Conservation (phyloP, 208 protist genomes). For the Blechomonas ayalai region DNA sequence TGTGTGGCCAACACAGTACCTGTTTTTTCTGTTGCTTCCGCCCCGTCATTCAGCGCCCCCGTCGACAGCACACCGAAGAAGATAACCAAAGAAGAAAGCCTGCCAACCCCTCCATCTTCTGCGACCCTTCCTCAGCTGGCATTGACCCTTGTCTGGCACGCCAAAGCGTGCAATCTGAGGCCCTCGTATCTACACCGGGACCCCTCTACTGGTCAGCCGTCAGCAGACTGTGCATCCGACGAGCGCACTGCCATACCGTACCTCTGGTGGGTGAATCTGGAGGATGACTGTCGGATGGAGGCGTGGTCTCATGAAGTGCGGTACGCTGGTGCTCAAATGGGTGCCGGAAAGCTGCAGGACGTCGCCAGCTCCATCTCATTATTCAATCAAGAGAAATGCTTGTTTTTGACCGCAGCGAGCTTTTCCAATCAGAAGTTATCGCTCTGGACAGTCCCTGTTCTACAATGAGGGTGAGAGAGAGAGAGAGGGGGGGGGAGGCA, state of each 20-base stretch:
- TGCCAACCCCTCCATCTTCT: background rate
- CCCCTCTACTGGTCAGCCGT: no score
- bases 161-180: no score
- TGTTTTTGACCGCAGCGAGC: constrained; percentile 14
- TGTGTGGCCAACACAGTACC: constrained; percentile 6
- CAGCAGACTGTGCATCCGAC: background rate
- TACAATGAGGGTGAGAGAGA: no score
- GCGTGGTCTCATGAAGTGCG: constrained; percentile 13
- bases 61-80: background rate
- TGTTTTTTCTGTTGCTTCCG: constrained; percentile 17
- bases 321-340: constrained; percentile 11
- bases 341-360: constrained; percentile 11
- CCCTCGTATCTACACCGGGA: no score
- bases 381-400: constrained; percentile 9
- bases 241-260: constrained; percentile 17
- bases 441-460: no score
- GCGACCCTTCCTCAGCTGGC: no score
- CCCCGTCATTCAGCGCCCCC: background rate
- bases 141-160: no score
- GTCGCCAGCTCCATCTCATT: constrained; percentile 26
- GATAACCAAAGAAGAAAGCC: background rate
- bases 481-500: no score
- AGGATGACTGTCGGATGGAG: background rate
- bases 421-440: no score
- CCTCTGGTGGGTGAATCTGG: constrained; percentile 16